Evolutionary conservation across 2,329 filamentous ascomycete genomes (phyloP).

Genomic region (Pseudogymnoascus sp.): DNA sequence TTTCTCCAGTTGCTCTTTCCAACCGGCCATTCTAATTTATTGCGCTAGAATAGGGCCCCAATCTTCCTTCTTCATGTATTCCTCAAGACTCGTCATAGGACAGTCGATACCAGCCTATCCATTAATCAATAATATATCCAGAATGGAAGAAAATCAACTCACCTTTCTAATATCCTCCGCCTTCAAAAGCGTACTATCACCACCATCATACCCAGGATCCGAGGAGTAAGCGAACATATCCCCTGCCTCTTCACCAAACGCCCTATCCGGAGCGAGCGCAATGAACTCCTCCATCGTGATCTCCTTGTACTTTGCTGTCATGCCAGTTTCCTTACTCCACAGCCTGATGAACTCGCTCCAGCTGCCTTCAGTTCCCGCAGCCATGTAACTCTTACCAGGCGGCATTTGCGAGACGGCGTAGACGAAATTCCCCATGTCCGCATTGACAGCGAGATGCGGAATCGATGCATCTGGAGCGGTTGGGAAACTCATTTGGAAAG

Average conservation of each 20-base stretch:
- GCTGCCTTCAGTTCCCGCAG: slow-evolving; percentile 36
- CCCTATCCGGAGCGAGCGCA: slow-evolving; percentile 29
- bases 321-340: slow-evolving; percentile 33
- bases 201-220: slow-evolving; percentile 42
- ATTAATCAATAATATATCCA: not conserved
- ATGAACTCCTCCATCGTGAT: slow-evolving; percentile 35
- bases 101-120: slow-evolving; percentile 13
- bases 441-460: slow-evolving; percentile 39
- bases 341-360: slow-evolving; percentile 38
- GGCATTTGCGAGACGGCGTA: slow-evolving; percentile 43
- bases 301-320: slow-evolving; percentile 32
- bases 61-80: slow-evolving; percentile 24
- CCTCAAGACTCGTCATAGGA: slow-evolving; percentile 24
- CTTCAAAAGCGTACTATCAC: slow-evolving; percentile 31
- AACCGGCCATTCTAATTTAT: not conserved
- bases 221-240: slow-evolving; percentile 40
- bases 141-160: slow-evolving; percentile 14
- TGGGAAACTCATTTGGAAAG: slow-evolving; percentile 39
- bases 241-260: slow-evolving; percentile 36
- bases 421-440: slow-evolving; percentile 39
- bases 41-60: slow-evolving; percentile 19
- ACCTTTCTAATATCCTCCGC: slow-evolving; percentile 38
- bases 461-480: slow-evolving; percentile 31
- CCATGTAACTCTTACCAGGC: slow-evolving; percentile 40
- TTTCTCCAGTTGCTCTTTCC: not conserved